Conservation (phyloP, 164 flowering plant genomes). For the Aristolochia contorta region DNA sequence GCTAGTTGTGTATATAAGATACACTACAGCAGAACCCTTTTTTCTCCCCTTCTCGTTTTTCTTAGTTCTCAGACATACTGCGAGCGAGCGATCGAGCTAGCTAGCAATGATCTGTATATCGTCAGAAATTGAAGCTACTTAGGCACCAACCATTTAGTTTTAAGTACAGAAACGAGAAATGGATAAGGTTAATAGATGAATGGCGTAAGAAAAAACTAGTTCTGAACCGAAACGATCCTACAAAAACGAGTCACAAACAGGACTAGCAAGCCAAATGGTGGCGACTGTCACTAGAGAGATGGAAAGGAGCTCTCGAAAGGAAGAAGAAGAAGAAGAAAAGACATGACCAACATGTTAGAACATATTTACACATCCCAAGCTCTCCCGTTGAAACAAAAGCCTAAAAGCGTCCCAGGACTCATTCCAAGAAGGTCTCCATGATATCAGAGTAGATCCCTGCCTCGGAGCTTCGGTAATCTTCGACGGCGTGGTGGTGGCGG, state of each 20-base stretch:
- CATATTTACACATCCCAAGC: not conserved
- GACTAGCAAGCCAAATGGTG: not conserved
- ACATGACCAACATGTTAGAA: conserved; percentile 1
- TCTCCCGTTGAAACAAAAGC: not conserved
- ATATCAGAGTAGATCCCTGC: conserved; percentile 70
- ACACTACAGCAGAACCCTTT: no score
- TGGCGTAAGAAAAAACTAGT: no score
- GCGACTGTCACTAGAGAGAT: not conserved
- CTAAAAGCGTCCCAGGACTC: not conserved
- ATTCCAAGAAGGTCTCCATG: conserved; percentile 17
- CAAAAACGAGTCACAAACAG: not conserved
- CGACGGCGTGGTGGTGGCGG: conserved; percentile 10
- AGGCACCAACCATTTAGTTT: no score
- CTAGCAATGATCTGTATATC: no score
- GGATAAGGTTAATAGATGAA: no score
- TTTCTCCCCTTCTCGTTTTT: no score
- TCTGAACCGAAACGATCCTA: not conserved
- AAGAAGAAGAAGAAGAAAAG: not conserved
- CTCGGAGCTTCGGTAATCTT: conserved; percentile 36
- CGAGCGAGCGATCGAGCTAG: no score
- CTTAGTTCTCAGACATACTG: no score
- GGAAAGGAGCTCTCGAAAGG: not conserved
- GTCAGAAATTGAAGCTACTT: no score
- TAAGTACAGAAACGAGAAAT: no score
- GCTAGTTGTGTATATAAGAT: no score